Conservation (phyloP, 1,139 yeast genomes). For the Hansenula sp. region DNA sequence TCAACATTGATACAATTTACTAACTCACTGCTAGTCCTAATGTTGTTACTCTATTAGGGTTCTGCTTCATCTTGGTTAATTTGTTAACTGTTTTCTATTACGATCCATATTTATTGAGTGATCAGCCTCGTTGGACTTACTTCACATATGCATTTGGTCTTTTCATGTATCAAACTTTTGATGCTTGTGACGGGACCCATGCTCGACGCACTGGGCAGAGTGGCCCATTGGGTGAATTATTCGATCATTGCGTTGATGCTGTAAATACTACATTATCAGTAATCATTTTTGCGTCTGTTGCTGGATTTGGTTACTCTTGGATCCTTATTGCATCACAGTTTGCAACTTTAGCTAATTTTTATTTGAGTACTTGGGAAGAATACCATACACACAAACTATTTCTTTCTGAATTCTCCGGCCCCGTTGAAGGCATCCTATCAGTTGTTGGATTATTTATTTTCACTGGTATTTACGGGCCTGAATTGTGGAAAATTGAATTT, state of each 20-base stretch:
- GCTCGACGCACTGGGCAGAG: conserved; percentile 91
- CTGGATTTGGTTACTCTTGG: conserved; percentile 70
- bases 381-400: conserved; percentile 84
- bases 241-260: conserved; percentile 93
- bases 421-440: conserved; percentile 88
- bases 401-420: conserved; percentile 82
- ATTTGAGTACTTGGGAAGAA: conserved; percentile 94
- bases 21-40: conserved; percentile 42
- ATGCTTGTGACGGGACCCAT: conserved; percentile 94
- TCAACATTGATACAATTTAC: not conserved
- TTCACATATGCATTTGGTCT: conserved; percentile 77
- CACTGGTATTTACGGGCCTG: conserved; percentile 72
- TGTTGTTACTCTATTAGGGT: conserved; percentile 76
- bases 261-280: conserved; percentile 81
- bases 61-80: conserved; percentile 64
- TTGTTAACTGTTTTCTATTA: conserved; percentile 62
- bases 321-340: conserved; percentile 65
- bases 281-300: conserved; percentile 67
- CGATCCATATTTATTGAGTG: conserved; percentile 62
- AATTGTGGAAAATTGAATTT: conserved; percentile 49
- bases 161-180: conserved; percentile 91
- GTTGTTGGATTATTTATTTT: conserved; percentile 49
- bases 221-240: conserved; percentile 91
- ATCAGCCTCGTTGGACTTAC: conserved; percentile 80
- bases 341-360: conserved; percentile 76